phyloP scores from a whole-genome alignment of 2,329 filamentous ascomycete genomes.

The Bertia moriformis region DNA sequence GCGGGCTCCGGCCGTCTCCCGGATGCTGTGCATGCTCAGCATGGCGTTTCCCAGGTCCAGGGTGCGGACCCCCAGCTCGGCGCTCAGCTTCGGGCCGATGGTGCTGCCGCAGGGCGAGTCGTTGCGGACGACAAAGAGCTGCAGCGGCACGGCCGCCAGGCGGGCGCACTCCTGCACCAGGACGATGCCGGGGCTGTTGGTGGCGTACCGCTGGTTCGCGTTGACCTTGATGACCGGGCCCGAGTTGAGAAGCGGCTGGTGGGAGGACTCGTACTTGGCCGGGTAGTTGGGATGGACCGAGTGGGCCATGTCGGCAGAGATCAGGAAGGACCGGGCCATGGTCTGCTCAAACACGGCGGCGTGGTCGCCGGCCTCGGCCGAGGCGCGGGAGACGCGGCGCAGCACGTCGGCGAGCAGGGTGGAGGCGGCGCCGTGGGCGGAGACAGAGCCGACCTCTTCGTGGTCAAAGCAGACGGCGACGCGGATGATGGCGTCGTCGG shows the following conservation, averaged over 20 bases:
- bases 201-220: conserved; percentile 91
- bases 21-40: conserved; percentile 90
- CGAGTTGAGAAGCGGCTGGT: conserved; percentile 89
- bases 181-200: conserved; percentile 88
- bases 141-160: conserved; percentile 64
- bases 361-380: not conserved
- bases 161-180: conserved; percentile 76
- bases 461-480: conserved; percentile 94
- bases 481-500: conserved; percentile 66
- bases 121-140: conserved; percentile 92
- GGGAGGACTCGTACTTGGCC: conserved; percentile 77
- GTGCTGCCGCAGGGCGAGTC: conserved; percentile 90
- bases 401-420: conserved; percentile 81
- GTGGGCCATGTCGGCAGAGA: conserved; percentile 96
- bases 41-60: conserved; percentile 89
- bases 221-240: conserved; percentile 97
- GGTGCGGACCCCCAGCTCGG: conserved; percentile 72
- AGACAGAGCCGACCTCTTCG: conserved; percentile 87
- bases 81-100: conserved; percentile 90
- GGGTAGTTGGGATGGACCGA: conserved; percentile 90
- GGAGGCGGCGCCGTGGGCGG: conserved; percentile 84
- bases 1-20: conserved; percentile 76
- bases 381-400: conserved; percentile 61
- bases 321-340: conserved; percentile 75
- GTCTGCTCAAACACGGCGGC: conserved; percentile 87